phyloP scores from a whole-genome alignment of 257 asterid species.

The Scutellaria galericulata region DNA sequence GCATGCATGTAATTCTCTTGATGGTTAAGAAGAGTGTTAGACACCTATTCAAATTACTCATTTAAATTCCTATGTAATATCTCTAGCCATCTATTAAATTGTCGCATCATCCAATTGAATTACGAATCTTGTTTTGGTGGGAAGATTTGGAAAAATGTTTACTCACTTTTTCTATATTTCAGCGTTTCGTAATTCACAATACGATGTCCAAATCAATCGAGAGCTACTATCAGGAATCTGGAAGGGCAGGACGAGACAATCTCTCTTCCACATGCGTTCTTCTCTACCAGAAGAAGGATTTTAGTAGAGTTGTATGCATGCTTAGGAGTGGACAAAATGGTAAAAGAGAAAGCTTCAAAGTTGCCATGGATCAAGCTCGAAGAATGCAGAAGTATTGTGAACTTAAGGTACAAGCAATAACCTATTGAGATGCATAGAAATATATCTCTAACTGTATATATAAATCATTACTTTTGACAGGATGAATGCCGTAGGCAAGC shows the following conservation, averaged over 20 bases:
- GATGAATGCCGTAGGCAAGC: constrained; percentile 82
- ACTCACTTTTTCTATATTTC: constrained; percentile 39
- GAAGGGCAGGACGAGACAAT: constrained; percentile 95
- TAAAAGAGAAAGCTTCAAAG: constrained; percentile 71
- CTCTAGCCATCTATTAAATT: neutral
- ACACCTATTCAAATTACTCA: constrained; percentile 12
- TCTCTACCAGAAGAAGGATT: constrained; percentile 91
- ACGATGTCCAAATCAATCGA: constrained; percentile 94
- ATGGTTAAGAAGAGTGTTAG: neutral
- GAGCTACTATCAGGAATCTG: constrained; percentile 99
- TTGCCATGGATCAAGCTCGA: constrained; percentile 89
- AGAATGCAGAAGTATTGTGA: constrained; percentile 92
- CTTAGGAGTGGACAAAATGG: constrained; percentile 76
- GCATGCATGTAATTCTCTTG: constrained; percentile 9
- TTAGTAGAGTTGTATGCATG: constrained; percentile 93
- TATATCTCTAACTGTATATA: neutral
- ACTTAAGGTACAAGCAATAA: constrained; percentile 62
- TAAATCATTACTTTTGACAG: constrained; percentile 44
- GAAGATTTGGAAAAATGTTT: neutral
- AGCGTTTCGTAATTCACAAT: constrained; percentile 95
- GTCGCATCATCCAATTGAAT: constrained; percentile 22
- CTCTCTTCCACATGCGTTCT: constrained; percentile 71
- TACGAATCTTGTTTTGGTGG: neutral
- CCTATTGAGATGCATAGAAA: constrained; percentile 11
- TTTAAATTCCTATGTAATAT: neutral